Percentiles rank a stretch among this genome's conserved stretches.
phyloP scores from a whole-genome alignment of 306 rosid genomes.

The Dicorynia guianensis region DNA sequence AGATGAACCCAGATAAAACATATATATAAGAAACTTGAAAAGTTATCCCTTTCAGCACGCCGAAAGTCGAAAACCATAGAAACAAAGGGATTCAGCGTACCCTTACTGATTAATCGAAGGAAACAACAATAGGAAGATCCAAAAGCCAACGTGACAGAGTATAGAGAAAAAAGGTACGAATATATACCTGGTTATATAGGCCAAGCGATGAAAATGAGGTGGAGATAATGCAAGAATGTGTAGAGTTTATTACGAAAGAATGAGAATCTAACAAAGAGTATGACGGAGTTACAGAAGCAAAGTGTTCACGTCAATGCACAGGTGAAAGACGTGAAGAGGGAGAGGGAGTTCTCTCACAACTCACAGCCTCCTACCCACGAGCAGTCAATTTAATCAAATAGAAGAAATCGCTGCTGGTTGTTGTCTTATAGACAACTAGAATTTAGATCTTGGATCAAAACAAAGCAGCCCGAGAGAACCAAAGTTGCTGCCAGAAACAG shows the following conservation, averaged over 20 bases:
- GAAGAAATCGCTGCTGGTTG: slow-evolving; percentile 47
- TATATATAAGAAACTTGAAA: slow-evolving; percentile 5
- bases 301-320: slow-evolving; percentile 6
- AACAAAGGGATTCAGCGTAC: slow-evolving; percentile 34
- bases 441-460: no score
- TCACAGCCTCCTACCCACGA: background rate
- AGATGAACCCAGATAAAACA: background rate
- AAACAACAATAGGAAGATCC: slow-evolving; percentile 4
- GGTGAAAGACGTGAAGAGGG: slow-evolving; percentile 1
- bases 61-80: slow-evolving; percentile 3
- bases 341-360: slow-evolving; percentile 2
- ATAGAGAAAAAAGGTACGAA: background rate
- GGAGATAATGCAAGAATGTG: background rate
- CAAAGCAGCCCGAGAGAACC: no score
- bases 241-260: background rate
- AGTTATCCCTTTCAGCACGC: background rate
- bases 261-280: slow-evolving; percentile 13
- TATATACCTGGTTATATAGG: slow-evolving; percentile 20
- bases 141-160: slow-evolving; percentile 15
- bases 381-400: slow-evolving; percentile 16
- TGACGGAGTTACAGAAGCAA: slow-evolving; percentile 18
- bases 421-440: background rate
- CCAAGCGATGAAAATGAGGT: slow-evolving; percentile 46
- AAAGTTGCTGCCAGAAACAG: no score
- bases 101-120: background rate